Percentiles rank a stretch among this genome's conserved stretches.
These are phyloP conservation scores for Tolypocladium inflatum DNA, from an alignment of 2,329 filamentous ascomycete species.

Conservation along the genomic window DNA sequence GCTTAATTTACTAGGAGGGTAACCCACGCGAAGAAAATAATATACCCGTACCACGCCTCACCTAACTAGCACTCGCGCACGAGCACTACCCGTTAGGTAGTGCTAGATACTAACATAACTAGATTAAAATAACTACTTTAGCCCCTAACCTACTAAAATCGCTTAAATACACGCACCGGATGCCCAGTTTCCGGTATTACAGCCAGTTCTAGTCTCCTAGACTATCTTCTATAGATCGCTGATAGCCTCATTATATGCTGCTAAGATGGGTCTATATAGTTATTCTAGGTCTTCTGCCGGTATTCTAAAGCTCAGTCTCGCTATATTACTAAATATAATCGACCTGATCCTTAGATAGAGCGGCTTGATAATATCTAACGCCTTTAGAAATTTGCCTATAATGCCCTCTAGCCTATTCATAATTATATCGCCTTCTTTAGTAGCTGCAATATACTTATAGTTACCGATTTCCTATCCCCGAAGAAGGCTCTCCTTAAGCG, in stretches of 20 bases:
- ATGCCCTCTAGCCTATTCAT: constrained; percentile 2
- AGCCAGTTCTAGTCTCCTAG: too few species aligned
- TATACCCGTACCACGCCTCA: too few species aligned
- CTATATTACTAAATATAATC: too few species aligned
- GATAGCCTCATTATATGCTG: constrained; percentile 6
- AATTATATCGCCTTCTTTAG: constrained; percentile 5
- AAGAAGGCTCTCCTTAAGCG: neutral
- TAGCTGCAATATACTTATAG: constrained; percentile 1
- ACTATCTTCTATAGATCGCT: neutral
- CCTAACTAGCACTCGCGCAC: too few species aligned
- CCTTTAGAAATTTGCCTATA: constrained; percentile 8
- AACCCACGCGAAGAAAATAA: too few species aligned
- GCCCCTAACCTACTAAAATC: too few species aligned
- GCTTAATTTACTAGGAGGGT: too few species aligned
- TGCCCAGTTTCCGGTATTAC: too few species aligned
- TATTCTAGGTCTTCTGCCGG: constrained; percentile 5
- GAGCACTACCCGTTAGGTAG: too few species aligned
- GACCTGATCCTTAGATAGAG: constrained; percentile 7
- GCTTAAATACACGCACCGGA: too few species aligned
- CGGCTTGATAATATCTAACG: constrained; percentile 7
- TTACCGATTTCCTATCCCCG: constrained; percentile 6
- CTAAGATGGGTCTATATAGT: constrained; percentile 7
- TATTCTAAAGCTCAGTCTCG: constrained; percentile 5
- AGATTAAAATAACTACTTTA: too few species aligned
- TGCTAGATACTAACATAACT: too few species aligned